Percentiles rank a stretch among this genome's conserved stretches.
Conservation (phyloP, 305 asterid species). For the Solanum chacoense region DNA sequence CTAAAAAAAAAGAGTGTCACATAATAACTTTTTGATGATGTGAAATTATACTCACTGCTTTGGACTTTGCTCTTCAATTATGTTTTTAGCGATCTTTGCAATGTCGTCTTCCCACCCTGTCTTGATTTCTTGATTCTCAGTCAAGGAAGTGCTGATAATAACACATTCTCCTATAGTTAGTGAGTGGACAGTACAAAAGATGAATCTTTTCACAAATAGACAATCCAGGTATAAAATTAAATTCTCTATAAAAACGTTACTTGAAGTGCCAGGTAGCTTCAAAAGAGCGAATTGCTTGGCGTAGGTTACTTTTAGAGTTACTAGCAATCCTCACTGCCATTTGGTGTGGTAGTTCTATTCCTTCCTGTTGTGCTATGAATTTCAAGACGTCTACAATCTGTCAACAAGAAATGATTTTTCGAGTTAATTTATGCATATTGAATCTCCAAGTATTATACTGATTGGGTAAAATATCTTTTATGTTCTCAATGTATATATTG, state of each 20-base stretch:
- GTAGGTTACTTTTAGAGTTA: conserved; percentile 66
- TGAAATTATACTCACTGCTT: conserved; percentile 48
- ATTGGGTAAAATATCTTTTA: background rate
- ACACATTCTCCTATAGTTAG: conserved; percentile 2
- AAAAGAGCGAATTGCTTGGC: conserved; percentile 88
- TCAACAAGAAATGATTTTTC: background rate
- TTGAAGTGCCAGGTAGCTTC: conserved; percentile 80
- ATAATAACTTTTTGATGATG: background rate
- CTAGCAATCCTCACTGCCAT: conserved; percentile 54
- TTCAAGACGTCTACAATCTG: conserved; percentile 60
- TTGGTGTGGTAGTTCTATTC: conserved; percentile 37
- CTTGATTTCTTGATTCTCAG: conserved; percentile 58
- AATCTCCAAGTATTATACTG: background rate
- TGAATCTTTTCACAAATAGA: background rate
- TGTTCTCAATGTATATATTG: background rate
- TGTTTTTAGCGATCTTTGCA: conserved; percentile 53
- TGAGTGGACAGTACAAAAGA: background rate
- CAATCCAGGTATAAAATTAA: background rate
- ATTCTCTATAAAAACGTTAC: conserved; percentile 19
- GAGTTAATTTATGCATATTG: background rate
- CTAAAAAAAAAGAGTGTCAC: background rate
- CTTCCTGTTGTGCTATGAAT: conserved; percentile 62
- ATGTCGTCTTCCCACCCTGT: conserved; percentile 89
- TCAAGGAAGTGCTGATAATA: conserved; percentile 30
- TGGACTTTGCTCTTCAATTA: conserved; percentile 81